Conservation (phyloP, 23 red algal genomes). For the Gracilariopsis chorda region DNA sequence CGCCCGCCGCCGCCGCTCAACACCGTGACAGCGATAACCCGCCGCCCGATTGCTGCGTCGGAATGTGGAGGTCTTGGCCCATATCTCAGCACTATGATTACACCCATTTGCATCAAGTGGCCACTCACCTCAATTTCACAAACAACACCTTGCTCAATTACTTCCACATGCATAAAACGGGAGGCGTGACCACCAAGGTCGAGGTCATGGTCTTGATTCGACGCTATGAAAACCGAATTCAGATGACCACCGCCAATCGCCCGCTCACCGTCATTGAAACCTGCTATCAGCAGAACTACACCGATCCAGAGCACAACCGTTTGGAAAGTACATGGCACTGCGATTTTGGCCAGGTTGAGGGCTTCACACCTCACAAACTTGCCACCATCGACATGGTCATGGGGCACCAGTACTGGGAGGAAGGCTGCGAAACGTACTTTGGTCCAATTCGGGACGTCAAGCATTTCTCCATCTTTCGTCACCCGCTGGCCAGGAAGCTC, state of each 20-base stretch:
- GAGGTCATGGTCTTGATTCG: conserved; percentile 28
- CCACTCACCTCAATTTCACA: background rate
- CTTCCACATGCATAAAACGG: conserved; percentile 59
- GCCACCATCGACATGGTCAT: conserved; percentile 47
- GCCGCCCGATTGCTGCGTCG: background rate
- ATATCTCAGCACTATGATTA: background rate
- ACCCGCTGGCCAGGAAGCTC: conserved; percentile 42
- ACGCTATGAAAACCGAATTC: background rate
- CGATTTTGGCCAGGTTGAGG: conserved; percentile 21
- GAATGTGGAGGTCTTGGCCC: conserved; percentile 42
- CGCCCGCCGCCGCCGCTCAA: background rate
- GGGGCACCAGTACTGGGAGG: conserved; percentile 55
- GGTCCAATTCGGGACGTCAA: conserved; percentile 26
- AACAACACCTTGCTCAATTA: conserved; percentile 46
- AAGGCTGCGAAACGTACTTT: conserved; percentile 38
- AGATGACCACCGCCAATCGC: background rate
- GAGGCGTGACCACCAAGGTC: conserved; percentile 38
- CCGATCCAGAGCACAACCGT: background rate
- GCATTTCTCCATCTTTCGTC: conserved; percentile 49
- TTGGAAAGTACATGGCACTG: conserved; percentile 34
- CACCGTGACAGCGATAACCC: background rate
- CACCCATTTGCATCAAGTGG: background rate
- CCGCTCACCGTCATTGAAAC: conserved; percentile 43
- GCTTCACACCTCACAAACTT: background rate
- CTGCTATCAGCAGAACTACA: conserved; percentile 22